A percentile compares a stretch with the other conserved stretches of the same genome.
phyloP scores from a whole-genome alignment of 148 eudicot species.

The Persicaria maculosa region DNA sequence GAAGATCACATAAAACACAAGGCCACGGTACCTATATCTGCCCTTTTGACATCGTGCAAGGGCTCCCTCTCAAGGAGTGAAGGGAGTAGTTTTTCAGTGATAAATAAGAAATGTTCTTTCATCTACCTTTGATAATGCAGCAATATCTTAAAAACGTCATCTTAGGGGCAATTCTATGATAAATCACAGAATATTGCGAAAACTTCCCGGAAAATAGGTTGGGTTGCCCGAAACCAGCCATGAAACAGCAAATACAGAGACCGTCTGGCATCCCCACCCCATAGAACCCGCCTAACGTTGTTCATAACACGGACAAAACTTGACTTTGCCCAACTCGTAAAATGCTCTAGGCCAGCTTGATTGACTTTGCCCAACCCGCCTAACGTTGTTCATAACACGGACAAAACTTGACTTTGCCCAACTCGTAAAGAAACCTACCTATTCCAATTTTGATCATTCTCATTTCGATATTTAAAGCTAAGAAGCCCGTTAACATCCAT shows the following conservation, averaged over 20 bases:
- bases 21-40: background rate
- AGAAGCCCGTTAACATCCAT: background rate
- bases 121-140: background rate
- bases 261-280: slow-evolving; percentile 26
- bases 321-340: background rate
- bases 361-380: background rate
- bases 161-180: background rate
- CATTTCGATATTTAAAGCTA: background rate
- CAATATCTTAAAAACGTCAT: background rate
- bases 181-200: background rate
- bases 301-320: background rate
- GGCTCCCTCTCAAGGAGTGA: background rate
- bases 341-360: background rate
- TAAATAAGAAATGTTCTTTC: background rate
- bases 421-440: background rate
- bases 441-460: background rate
- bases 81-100: background rate
- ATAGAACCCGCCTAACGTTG: too few species aligned
- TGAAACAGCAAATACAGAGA: slow-evolving; percentile 27
- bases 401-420: background rate
- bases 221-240: slow-evolving; percentile 49
- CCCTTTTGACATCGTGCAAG: background rate
- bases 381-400: too few species aligned
- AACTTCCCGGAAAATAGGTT: slow-evolving; percentile 26
- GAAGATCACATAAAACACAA: too few species aligned